These are phyloP conservation scores for Triangularia setosa DNA, from an alignment of 2,329 filamentous ascomycete species.

Conservation along the genomic window DNA sequence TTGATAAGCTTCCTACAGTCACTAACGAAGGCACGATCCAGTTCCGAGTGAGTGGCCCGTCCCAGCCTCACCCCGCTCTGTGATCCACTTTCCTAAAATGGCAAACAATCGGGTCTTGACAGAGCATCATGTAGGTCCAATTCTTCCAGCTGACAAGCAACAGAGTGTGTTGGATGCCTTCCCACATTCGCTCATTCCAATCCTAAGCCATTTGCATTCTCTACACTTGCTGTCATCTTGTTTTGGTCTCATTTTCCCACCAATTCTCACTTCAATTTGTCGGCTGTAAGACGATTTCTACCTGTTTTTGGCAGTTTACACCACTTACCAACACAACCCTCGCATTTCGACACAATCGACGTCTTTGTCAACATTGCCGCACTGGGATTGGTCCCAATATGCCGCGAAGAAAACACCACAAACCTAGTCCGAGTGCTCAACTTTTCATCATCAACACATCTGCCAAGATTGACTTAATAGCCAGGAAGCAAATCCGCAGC, in stretches of 20 bases:
- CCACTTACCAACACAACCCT: neutral
- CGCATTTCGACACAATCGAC: neutral
- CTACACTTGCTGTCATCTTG: neutral
- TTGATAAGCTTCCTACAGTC: too few species aligned
- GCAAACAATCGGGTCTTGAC: slow-evolving; percentile 9
- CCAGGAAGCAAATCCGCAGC: slow-evolving; percentile 18
- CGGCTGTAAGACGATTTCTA: neutral
- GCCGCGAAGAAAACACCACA: neutral
- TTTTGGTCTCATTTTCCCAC: neutral
- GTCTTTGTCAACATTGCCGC: neutral
- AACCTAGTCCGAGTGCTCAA: neutral
- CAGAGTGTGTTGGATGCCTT: neutral
- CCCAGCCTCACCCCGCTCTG: neutral
- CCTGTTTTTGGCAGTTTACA: too few species aligned
- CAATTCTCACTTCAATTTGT: neutral
- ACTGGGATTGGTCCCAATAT: neutral
- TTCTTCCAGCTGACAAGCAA: neutral
- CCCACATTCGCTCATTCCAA: too few species aligned
- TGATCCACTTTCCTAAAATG: slow-evolving; percentile 2
- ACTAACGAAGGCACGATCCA: neutral
- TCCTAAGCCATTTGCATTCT: neutral
- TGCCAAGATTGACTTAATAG: slow-evolving; percentile 14
- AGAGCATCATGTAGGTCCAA: neutral
- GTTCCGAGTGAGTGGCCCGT: neutral
- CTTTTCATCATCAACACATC: slow-evolving; percentile 24